These are phyloP conservation scores for Citrullus colocynthis DNA, from an alignment of 306 rosid genomes.

Conservation along the genomic window DNA sequence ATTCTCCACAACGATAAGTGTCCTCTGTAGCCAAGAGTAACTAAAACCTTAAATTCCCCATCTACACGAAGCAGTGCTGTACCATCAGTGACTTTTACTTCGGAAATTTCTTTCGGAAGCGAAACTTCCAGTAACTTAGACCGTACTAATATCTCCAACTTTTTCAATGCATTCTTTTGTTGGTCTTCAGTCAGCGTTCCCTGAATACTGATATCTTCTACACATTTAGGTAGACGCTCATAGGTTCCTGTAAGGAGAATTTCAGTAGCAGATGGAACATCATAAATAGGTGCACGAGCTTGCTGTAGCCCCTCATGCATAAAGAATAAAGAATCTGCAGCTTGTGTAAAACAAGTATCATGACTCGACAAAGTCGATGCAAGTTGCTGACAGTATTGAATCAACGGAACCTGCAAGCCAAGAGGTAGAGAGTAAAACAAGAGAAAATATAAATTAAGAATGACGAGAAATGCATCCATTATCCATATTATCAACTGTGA, in stretches of 20 bases:
- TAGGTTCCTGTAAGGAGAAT: conserved; percentile 76
- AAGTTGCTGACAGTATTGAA: conserved; percentile 86
- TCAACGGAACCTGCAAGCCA: conserved; percentile 71
- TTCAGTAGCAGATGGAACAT: conserved; percentile 90
- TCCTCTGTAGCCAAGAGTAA: conserved; percentile 94
- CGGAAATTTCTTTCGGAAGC: conserved; percentile 71
- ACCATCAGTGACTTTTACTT: conserved; percentile 64
- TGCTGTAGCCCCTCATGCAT: conserved; percentile 99
- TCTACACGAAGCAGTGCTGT: conserved; percentile 63
- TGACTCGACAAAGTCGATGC: conserved; percentile 85
- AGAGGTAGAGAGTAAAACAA: not conserved
- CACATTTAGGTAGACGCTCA: conserved; percentile 73
- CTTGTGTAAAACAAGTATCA: conserved; percentile 88
- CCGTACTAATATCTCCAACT: conserved; percentile 79
- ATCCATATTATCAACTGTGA: not conserved
- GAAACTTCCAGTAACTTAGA: conserved; percentile 72
- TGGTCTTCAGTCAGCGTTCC: conserved; percentile 57
- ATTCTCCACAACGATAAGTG: conserved; percentile 97
- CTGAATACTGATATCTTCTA: conserved; percentile 76
- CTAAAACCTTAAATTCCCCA: conserved; percentile 84
- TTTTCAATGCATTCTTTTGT: conserved; percentile 84
- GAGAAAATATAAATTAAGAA: not conserved
- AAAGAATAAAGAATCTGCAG: conserved; percentile 93
- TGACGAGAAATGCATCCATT: not conserved
- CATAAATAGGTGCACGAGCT: conserved; percentile 96